Evolutionary conservation across 805 yeast species (phyloP), one percentile per base, ranked within the genome.

Genomic region (Ogataea dorogensis): DNA sequence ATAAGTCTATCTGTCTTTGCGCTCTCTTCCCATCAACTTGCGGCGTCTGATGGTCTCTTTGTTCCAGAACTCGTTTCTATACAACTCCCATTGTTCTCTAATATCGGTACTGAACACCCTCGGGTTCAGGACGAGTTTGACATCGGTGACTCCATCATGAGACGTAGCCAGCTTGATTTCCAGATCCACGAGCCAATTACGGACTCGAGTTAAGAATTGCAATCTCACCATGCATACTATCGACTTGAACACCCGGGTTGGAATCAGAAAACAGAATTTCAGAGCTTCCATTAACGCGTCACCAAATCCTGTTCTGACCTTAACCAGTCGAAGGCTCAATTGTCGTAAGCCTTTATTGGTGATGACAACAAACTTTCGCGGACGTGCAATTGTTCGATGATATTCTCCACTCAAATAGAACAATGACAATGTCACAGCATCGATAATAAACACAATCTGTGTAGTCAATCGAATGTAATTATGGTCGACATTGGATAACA

Each of bases 1-100:
- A 10, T 17, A 24, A 22, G n/a, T 24, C 31, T 36, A 30, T 30
- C 36, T 24, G 17, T 28, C 42, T 17, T 47, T 44, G 29, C 44
- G 40, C 28, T 47, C 50, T 23, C 36, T 44, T 23, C 47, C 46
- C 32, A 51, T 29, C 24, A 44, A 33, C 18, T 59, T 64, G 27
- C 75, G 61, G 44, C 88, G 65, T 47, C 87, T 70, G 2, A 77
- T 75, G 1, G 86, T 85, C 56, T 88, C 96, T 49, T 82, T 72
- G 15, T 79, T 77, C 97, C 98, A 93, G 56, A 88, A 93, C 57
- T 89, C 97, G 48, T 85, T 86, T 42, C 98, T 64, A 53, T 89
- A 91, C 25, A 87, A 60, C 53, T 91, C 98, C 98, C 98, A 91
- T 7, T 87, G 89, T 58, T 89, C 96, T 44, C 96, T 72, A 5